Evolutionary conservation across 306 rosid species (phyloP).

Genomic region (Cicer chorassanicum): DNA sequence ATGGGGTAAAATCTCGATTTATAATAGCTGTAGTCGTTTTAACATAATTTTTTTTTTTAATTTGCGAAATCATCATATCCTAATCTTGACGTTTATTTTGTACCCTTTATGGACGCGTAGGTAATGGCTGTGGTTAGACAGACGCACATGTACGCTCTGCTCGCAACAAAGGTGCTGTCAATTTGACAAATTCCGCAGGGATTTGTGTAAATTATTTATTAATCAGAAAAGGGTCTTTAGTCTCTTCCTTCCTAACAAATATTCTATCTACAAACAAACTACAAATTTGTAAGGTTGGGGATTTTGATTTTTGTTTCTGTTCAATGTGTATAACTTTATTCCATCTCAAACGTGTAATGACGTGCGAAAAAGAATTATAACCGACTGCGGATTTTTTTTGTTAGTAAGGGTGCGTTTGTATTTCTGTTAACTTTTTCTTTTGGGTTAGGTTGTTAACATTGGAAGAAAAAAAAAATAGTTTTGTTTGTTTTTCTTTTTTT

Average conservation of each 20-base stretch:
- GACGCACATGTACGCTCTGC: not conserved
- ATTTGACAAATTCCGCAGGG: not conserved
- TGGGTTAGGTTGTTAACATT: no score
- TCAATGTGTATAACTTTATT: constrained; percentile 30
- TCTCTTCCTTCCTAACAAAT: not conserved
- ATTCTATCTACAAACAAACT: constrained; percentile 8
- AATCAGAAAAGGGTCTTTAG: not conserved
- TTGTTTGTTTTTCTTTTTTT: no score
- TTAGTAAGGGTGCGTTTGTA: no score
- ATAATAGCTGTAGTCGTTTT: not conserved
- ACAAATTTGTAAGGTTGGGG: not conserved
- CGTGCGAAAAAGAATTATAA: not conserved
- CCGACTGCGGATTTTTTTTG: not conserved
- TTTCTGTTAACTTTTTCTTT: no score
- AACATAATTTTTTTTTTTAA: not conserved
- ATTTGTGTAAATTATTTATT: not conserved
- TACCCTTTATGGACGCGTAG: constrained; percentile 25
- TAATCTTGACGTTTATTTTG: constrained; percentile 13
- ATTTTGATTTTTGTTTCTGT: not conserved
- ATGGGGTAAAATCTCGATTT: not conserved
- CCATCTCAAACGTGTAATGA: not conserved
- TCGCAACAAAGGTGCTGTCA: not conserved
- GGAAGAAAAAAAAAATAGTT: no score
- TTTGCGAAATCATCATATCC: constrained; percentile 14
- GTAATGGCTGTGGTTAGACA: constrained; percentile 27